Evolutionary conservation across 352 stramenopile genomes (phyloP).

Genomic region (Phytophthora sojae): DNA sequence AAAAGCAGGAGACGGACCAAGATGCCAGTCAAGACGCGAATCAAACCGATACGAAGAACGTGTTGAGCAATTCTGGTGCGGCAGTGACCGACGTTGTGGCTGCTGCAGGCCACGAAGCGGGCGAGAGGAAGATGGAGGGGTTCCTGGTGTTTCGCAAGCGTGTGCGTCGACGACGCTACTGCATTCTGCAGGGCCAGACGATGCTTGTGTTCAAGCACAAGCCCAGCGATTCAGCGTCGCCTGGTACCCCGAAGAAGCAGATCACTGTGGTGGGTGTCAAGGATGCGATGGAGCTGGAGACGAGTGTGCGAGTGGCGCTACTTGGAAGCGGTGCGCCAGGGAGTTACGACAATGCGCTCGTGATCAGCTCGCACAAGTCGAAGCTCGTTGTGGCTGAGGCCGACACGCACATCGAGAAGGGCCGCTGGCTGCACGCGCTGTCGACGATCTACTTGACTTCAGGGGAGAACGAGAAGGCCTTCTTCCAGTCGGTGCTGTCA

Average conservation of each 20-base stretch:
- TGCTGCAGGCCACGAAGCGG: constrained; percentile 2
- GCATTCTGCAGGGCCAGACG: constrained; percentile 61
- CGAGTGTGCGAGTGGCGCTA: constrained; percentile 54
- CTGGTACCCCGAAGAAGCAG: constrained; percentile 52
- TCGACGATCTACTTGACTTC: constrained; percentile 69
- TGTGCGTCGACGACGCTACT: constrained; percentile 71
- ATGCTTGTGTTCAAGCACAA: constrained; percentile 75
- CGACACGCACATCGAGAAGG: constrained; percentile 76
- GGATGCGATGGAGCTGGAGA: constrained; percentile 68
- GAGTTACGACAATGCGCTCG: constrained; percentile 62
- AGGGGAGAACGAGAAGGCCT: constrained; percentile 52
- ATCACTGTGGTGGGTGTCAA: constrained; percentile 74
- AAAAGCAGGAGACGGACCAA: constrained; percentile 8
- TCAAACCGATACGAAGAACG: constrained; percentile 13
- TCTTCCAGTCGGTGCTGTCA: constrained; percentile 67
- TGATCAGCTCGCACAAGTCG: constrained; percentile 78
- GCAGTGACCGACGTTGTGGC: constrained; percentile 7
- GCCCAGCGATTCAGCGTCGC: constrained; percentile 45
- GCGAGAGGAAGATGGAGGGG: constrained; percentile 55
- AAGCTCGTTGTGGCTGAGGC: constrained; percentile 76
- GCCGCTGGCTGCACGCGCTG: constrained; percentile 80
- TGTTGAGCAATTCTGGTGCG: background rate
- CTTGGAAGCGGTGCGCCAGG: constrained; percentile 41
- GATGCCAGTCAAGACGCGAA: background rate
- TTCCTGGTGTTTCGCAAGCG: constrained; percentile 70